These are phyloP conservation scores for Casuarina equisetifolia DNA, from an alignment of 306 rosid genomes.

Conservation along the genomic window DNA sequence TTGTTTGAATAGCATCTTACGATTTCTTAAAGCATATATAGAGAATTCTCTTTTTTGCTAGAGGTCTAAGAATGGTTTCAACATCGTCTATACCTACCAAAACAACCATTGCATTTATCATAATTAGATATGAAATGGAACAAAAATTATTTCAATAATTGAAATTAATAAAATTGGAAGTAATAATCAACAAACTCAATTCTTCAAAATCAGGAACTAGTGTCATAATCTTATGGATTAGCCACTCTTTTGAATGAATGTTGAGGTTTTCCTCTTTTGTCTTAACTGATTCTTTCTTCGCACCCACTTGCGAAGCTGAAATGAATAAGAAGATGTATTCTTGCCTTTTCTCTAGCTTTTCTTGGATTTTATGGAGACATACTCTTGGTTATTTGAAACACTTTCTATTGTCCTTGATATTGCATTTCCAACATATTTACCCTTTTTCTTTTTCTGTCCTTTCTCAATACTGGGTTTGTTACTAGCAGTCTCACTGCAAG, in stretches of 20 bases:
- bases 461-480: constrained; percentile 56
- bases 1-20: no score
- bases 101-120: constrained; percentile 36
- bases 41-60: constrained; percentile 37
- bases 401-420: constrained; percentile 51
- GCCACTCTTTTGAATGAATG: constrained; percentile 89
- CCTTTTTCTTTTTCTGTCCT: constrained; percentile 81
- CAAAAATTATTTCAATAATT: neutral
- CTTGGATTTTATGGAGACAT: no score
- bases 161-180: constrained; percentile 9
- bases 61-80: constrained; percentile 60
- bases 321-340: constrained; percentile 26
- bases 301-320: constrained; percentile 57
- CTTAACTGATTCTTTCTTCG: constrained; percentile 69
- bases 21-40: no score
- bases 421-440: constrained; percentile 53
- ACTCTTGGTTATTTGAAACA: constrained; percentile 33
- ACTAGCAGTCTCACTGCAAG: constrained; percentile 47
- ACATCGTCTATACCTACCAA: constrained; percentile 75
- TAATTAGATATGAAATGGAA: constrained; percentile 22
- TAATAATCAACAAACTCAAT: constrained; percentile 60
- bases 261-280: constrained; percentile 58
- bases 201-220: constrained; percentile 84
- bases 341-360: no score
- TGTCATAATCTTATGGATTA: constrained; percentile 65